Evolutionary conservation across 805 yeast species (phyloP), one percentile per base, ranked within the genome.

Genomic region (Candida odintsovae): DNA sequence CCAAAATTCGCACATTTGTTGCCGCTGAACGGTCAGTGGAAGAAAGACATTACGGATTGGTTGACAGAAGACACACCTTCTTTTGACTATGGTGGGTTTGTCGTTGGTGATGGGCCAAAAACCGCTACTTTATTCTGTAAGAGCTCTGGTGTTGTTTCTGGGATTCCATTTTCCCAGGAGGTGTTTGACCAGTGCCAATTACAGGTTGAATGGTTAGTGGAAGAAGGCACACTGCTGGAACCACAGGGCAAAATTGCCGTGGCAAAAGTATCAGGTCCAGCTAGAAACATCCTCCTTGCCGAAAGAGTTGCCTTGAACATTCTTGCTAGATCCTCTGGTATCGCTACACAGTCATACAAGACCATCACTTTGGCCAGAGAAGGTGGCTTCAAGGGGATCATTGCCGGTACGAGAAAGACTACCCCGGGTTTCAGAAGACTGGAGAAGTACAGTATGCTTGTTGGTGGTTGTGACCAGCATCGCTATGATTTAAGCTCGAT

Each of bases 381-480:
- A 38, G 67, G 76, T 5, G 94, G 95, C 0, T 92, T 80, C 61
- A 69, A 69, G 4, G 98, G 98, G 0, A 75, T 83, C 21, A 89
- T 90, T 62, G 97, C 98, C 0, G 98, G 97, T 7, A 90, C 98
- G 1, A 78, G 98, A 62, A 90, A 90, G 67, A 92, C 97, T n/a
- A 92, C 98, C 0, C 98, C 98, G 0, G 98, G 98, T 0, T 75
- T 90, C 51, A 78, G 98, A 59, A 71, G 83, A 38, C 68, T 92
- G 48, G 98, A 90, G 62, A 90, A 90, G 64, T 90, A 90, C 67
- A 84, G 96, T 21, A 92, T 90, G 98, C 69, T 88, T 28, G 95
- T 90, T 10, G 98, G 97, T 28, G 97, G 97, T 3, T 86, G 88
- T 46, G 98, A 90, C 62, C 77, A 94, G 46, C 98, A 90, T 65